Conservation (phyloP, 1,139 yeast species). For the Pichia sp. region DNA sequence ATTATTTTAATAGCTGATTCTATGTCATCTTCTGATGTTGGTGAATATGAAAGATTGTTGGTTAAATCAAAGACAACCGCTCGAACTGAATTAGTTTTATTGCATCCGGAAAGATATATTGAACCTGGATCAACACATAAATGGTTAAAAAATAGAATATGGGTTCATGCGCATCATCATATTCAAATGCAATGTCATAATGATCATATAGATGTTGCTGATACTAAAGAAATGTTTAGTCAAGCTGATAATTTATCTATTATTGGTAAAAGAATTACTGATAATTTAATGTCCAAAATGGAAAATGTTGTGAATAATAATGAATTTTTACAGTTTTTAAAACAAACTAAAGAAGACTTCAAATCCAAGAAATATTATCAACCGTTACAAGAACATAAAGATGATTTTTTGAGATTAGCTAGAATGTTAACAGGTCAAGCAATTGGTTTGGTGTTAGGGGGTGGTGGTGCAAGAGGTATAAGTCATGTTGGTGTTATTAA, state of each 20-base stretch:
- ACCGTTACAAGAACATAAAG: constrained; percentile 60
- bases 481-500: constrained; percentile 89
- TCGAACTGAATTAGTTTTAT: constrained; percentile 74
- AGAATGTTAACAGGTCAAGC: constrained; percentile 88
- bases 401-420: constrained; percentile 85
- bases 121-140: constrained; percentile 76
- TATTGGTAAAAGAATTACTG: constrained; percentile 23
- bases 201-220: constrained; percentile 11
- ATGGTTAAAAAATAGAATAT: constrained; percentile 79
- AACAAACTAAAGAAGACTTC: constrained; percentile 24
- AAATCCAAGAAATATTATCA: constrained; percentile 33
- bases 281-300: constrained; percentile 23
- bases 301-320: constrained; percentile 28
- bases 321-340: constrained; percentile 24
- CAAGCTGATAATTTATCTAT: constrained; percentile 17
- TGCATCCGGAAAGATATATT: constrained; percentile 80
- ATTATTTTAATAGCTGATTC: constrained; percentile 66
- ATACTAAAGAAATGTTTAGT: constrained; percentile 2
- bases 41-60: constrained; percentile 77
- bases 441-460: constrained; percentile 89
- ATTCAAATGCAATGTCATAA: constrained; percentile 48
- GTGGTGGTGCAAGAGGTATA: constrained; percentile 96
- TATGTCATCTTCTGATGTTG: constrained; percentile 58
- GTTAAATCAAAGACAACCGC: constrained; percentile 79
- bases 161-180: constrained; percentile 95